Conservation (phyloP, 306 rosid species). For the Inga oerstediana region DNA sequence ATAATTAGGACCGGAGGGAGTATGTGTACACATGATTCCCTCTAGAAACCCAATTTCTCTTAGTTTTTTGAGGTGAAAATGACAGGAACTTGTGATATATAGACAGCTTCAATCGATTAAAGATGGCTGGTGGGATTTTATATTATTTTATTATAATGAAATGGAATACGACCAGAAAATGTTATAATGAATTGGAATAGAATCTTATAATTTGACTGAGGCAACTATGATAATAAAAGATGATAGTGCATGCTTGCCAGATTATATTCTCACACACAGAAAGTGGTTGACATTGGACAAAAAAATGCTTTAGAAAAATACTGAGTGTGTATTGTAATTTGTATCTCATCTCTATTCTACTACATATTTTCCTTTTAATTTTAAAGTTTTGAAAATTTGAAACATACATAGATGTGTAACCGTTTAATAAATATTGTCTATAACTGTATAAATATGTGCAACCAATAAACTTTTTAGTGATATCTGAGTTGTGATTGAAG, state of each 20-base stretch:
- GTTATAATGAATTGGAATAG: constrained; percentile 21
- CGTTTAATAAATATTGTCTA: neutral
- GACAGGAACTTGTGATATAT: neutral
- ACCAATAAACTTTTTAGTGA: neutral
- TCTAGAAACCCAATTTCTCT: neutral
- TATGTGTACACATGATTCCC: neutral
- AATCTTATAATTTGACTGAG: constrained; percentile 26
- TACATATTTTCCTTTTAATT: neutral
- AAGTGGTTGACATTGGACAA: neutral
- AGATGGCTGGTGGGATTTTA: neutral
- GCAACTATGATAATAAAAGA: constrained; percentile 6
- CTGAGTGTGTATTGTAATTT: too few relatives aligned
- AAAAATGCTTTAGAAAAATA: neutral
- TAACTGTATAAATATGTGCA: neutral
- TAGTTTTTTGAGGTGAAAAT: neutral
- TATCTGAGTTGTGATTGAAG: neutral
- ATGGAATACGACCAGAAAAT: neutral
- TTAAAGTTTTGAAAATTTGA: too few relatives aligned
- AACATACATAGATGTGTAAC: neutral
- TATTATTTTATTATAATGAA: neutral
- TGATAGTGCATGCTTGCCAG: constrained; percentile 5
- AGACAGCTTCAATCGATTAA: constrained; percentile 11
- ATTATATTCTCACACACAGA: neutral
- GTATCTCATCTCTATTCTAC: neutral
- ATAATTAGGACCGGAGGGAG: too few relatives aligned